Base-by-base conservation (phyloP, 768 basidiomycete genomes). In the Termitomyces heimii region DNA sequence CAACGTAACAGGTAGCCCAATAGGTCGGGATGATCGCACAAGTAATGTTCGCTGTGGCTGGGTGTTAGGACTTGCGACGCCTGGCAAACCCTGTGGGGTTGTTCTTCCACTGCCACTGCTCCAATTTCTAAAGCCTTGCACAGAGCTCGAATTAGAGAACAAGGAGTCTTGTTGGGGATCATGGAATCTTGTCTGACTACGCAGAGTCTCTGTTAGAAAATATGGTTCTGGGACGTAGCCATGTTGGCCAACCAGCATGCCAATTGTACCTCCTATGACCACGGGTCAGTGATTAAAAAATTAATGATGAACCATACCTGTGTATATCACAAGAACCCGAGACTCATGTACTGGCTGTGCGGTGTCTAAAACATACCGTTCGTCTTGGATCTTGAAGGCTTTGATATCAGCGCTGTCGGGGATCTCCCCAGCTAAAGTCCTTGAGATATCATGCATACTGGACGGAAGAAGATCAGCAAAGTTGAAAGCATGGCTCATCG, bases 91-190 rank as follows among this genome's bases (percentile, higher is more conserved):
- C 32, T 68, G 70, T 2, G 83, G 80, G 57, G 73, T 85, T 35
- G 82, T 81, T 61, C 81, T 78, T 8, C 85, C 88, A 60, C 80
- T 84, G 31, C 72, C 70, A 53, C 64, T 77, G 61, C 80, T 86
- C 88, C 94, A 95, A 56, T 84, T 77, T 57, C 88, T 77, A 67
- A 86, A 96, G 5, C 88, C 85, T 66, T 88, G 83, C 8, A 94
- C 86, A 22, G 92, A 88, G 7, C 77, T 74, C 0, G 91, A 82
- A 62, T 92, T 82, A 1, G 91, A 92, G 65, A 92, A 94, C 24
- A 96, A 73, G 0, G 93, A 94, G 58, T 92, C 86, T 68, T 90
- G 88, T 24, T 85, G 72, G 4, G 94, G 95, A 62, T 98, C 95
- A 70, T 98, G 92, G 65, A 98, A 98, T 13, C 95, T 84, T 39